Conservation (phyloP, 1,284 basidiomycete species). For the Singerocomus inundabilis region DNA sequence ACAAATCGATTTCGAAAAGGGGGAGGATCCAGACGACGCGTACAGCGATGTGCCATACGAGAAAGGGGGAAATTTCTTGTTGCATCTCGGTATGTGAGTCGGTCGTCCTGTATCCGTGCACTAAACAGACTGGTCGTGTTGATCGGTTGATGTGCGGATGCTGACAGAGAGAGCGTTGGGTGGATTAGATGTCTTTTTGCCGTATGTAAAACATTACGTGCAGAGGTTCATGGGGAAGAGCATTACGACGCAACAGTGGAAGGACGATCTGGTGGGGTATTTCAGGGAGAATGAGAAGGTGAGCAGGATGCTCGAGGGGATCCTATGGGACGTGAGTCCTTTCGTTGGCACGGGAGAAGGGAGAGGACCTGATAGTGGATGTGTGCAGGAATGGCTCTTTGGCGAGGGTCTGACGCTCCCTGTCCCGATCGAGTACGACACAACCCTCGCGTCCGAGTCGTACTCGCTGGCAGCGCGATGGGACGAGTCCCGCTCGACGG, state of each 20-base stretch:
- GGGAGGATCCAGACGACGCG: conserved; percentile 87
- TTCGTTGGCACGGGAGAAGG: neutral
- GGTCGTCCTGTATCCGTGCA: neutral
- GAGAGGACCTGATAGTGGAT: neutral
- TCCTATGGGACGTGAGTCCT: conserved; percentile 75
- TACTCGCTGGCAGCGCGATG: conserved; percentile 76
- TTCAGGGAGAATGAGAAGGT: conserved; percentile 60
- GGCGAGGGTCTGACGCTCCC: conserved; percentile 82
- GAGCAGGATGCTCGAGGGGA: conserved; percentile 65
- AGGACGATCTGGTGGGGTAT: conserved; percentile 80
- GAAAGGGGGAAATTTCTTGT: conserved; percentile 72
- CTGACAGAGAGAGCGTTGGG: conserved; percentile 78
- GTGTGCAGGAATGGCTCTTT: conserved; percentile 72
- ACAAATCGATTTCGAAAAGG: conserved; percentile 79
- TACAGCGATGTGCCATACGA: conserved; percentile 73
- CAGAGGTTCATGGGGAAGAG: conserved; percentile 77
- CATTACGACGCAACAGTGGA: conserved; percentile 89
- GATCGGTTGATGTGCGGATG: neutral
- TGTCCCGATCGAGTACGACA: conserved; percentile 82
- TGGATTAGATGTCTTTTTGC: conserved; percentile 82
- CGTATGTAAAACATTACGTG: conserved; percentile 82
- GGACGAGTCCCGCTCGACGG: conserved; percentile 59
- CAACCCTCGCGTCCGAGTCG: conserved; percentile 70
- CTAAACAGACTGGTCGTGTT: neutral
- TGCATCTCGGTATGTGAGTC: conserved; percentile 52